Evolutionary conservation across 345 rosid genomes (phyloP).

Genomic region (Populus euphratica): DNA sequence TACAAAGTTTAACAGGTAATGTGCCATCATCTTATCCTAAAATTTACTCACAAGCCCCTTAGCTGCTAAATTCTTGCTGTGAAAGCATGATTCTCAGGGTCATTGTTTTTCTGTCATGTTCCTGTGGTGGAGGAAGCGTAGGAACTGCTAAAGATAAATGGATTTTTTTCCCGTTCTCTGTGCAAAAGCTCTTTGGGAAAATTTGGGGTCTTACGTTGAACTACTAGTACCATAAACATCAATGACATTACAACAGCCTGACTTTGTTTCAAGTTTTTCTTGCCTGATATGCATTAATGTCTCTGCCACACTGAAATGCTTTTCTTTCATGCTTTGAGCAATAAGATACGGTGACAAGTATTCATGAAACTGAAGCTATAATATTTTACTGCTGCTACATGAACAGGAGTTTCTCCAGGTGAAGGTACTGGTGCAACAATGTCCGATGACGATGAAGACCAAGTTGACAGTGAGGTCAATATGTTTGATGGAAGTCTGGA

Average conservation of each 20-base stretch:
- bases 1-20: conserved; percentile 90
- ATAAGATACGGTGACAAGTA: background rate
- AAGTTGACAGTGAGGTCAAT: conserved; percentile 77
- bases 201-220: background rate
- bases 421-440: conserved; percentile 97
- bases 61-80: background rate
- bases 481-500: conserved; percentile 78
- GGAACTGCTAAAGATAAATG: background rate
- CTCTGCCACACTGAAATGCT: background rate
- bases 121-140: background rate
- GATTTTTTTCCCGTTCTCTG: no score
- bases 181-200: background rate
- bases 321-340: background rate
- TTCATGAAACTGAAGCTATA: background rate
- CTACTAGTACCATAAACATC: background rate
- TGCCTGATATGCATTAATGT: background rate
- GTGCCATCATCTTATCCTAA: background rate
- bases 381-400: background rate
- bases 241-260: background rate
- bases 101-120: background rate
- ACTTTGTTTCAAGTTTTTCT: background rate
- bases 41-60: background rate
- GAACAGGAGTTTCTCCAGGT: conserved; percentile 88
- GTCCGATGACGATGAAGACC: conserved; percentile 98
- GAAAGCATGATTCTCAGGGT: background rate